These are phyloP conservation scores for Dioszegia crocea DNA, from an alignment of 768 basidiomycete species.

Conservation along the genomic window DNA sequence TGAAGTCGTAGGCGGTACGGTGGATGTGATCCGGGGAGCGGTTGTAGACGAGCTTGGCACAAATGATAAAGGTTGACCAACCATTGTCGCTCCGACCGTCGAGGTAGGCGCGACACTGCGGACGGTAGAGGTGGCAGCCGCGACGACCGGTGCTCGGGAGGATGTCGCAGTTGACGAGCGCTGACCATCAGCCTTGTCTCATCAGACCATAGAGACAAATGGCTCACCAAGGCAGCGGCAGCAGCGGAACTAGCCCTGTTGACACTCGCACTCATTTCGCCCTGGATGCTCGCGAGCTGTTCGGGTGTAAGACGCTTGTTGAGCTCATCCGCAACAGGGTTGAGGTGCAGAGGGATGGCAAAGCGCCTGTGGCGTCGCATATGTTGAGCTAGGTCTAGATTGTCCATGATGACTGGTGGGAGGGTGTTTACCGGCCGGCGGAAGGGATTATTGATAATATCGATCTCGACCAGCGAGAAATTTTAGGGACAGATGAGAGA, in stretches of 20 bases:
- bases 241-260: background rate
- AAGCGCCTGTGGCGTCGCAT: slow-evolving; percentile 6
- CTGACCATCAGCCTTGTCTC: background rate
- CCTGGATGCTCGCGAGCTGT: slow-evolving; percentile 13
- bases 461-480: slow-evolving; percentile 1
- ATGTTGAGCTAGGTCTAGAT: background rate
- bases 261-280: slow-evolving; percentile 2
- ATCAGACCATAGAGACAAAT: background rate
- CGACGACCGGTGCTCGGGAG: background rate
- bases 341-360: background rate
- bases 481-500: background rate
- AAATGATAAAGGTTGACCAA: background rate
- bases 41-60: background rate
- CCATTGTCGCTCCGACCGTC: slow-evolving; percentile 6
- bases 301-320: slow-evolving; percentile 11
- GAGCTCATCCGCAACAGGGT: background rate
- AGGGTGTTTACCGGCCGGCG: background rate
- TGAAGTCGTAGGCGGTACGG: background rate
- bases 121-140: background rate
- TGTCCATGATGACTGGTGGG: background rate
- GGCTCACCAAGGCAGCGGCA: slow-evolving; percentile 4
- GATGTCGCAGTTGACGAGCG: background rate
- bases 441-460: background rate
- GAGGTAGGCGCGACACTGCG: background rate
- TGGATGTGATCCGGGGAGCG: background rate